A percentile compares a stretch with the other conserved stretches of the same genome.
phyloP scores from a whole-genome alignment of 164 flowering plant species.

The Aristolochia californica region DNA sequence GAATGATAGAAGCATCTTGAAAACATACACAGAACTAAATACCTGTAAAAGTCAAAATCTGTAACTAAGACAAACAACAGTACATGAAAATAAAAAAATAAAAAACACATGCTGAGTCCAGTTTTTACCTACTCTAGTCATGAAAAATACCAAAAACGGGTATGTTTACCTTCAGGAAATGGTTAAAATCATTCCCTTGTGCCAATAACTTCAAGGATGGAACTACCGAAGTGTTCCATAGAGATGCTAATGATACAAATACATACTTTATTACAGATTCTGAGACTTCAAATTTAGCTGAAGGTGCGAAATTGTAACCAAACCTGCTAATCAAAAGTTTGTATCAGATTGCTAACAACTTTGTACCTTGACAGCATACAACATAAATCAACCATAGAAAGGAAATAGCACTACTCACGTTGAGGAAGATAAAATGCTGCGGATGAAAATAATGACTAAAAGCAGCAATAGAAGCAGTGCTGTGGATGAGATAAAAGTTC shows the following conservation, averaged over 20 bases:
- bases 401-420: slow-evolving; percentile 38
- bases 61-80: neutral
- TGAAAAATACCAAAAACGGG: neutral
- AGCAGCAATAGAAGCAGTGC: slow-evolving; percentile 50
- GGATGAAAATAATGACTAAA: slow-evolving; percentile 27
- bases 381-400: neutral
- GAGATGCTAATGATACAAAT: slow-evolving; percentile 17
- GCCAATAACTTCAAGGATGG: slow-evolving; percentile 27
- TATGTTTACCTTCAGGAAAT: slow-evolving; percentile 53
- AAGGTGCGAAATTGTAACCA: neutral
- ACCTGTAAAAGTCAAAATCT: slow-evolving; percentile 26
- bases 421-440: slow-evolving; percentile 38
- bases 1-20: slow-evolving; percentile 30
- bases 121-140: no score
- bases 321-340: neutral
- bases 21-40: slow-evolving; percentile 26
- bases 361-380: neutral
- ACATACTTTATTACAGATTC: slow-evolving; percentile 27
- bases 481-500: slow-evolving; percentile 58
- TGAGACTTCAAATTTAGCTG: slow-evolving; percentile 50
- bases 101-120: neutral
- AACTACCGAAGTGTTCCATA: slow-evolving; percentile 44
- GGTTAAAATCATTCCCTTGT: slow-evolving; percentile 56
- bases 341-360: no score
- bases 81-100: no score